Percentiles rank a stretch among this genome's conserved stretches.
These are phyloP conservation scores for Trypanosoma theileri DNA, from an alignment of 208 protist species.

Conservation along the genomic window DNA sequence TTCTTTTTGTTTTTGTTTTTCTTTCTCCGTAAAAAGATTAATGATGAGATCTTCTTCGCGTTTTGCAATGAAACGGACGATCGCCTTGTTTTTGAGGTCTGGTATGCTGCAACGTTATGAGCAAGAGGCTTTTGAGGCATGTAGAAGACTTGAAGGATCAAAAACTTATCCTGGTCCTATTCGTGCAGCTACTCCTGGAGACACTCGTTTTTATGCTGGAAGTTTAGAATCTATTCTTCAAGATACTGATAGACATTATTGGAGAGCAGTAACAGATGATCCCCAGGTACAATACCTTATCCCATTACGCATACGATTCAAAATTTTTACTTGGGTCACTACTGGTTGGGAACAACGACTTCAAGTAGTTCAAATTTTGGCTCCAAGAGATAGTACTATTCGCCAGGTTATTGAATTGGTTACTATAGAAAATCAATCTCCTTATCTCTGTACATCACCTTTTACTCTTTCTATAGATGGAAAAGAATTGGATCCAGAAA, in stretches of 20 bases:
- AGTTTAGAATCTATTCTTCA: constrained; percentile 75
- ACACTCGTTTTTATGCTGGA: constrained; percentile 83
- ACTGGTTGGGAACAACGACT: constrained; percentile 78
- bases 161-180: constrained; percentile 79
- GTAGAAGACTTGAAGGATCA: constrained; percentile 53
- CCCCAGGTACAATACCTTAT: constrained; percentile 72
- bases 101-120: constrained; percentile 58
- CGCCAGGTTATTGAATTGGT: constrained; percentile 71
- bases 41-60: constrained; percentile 8
- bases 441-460: constrained; percentile 68
- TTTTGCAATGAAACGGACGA: constrained; percentile 8
- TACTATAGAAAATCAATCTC: constrained; percentile 78
- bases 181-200: constrained; percentile 74
- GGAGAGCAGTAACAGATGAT: constrained; percentile 82
- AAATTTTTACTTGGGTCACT: constrained; percentile 79
- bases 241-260: constrained; percentile 84
- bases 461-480: constrained; percentile 75
- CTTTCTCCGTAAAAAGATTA: not conserved
- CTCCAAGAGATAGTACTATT: constrained; percentile 60
- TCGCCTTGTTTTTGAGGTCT: constrained; percentile 27
- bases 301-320: constrained; percentile 77
- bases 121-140: constrained; percentile 80
- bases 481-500: constrained; percentile 57
- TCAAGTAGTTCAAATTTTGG: constrained; percentile 78
- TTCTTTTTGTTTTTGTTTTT: constrained; percentile 12